phyloP scores from a whole-genome alignment of 805 yeast species.

The Spathaspora boniae region DNA sequence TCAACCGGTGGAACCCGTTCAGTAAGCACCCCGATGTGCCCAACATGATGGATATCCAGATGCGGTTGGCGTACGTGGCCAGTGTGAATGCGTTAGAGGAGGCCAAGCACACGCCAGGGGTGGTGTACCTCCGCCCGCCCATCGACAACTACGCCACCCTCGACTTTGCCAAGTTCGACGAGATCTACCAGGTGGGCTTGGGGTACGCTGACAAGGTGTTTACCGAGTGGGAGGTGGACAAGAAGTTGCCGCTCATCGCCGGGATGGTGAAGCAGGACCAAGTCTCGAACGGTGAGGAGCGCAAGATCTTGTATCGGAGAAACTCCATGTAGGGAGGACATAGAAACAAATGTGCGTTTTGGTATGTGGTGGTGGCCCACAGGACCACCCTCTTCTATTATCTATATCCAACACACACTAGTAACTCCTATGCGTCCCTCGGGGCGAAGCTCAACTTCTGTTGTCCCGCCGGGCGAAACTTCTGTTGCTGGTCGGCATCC shows the following conservation, averaged over 20 bases:
- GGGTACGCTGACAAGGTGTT: slow-evolving; percentile 64
- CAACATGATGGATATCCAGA: slow-evolving; percentile 90
- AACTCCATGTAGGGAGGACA: slow-evolving; percentile 50
- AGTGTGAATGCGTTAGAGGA: slow-evolving; percentile 89
- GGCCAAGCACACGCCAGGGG: slow-evolving; percentile 83
- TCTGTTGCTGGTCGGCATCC: not conserved
- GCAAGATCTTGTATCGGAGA: slow-evolving; percentile 43
- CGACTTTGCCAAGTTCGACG: slow-evolving; percentile 89
- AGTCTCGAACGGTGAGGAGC: slow-evolving; percentile 17
- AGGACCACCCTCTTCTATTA: too few relatives aligned
- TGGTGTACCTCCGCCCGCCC: slow-evolving; percentile 88
- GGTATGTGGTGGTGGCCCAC: slow-evolving; percentile 2
- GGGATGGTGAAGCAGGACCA: slow-evolving; percentile 34
- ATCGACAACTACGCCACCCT: slow-evolving; percentile 88
- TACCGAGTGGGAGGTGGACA: slow-evolving; percentile 47
- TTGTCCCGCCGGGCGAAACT: not conserved
- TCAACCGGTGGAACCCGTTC: slow-evolving; percentile 87
- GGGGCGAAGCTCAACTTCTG: slow-evolving; percentile 6
- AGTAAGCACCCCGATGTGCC: slow-evolving; percentile 86
- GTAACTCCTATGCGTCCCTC: too few relatives aligned
- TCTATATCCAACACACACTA: too few relatives aligned
- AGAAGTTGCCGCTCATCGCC: slow-evolving; percentile 60
- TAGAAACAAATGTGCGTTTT: slow-evolving; percentile 2
- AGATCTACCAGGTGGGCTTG: slow-evolving; percentile 77
- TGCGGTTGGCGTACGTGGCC: slow-evolving; percentile 89